Conservation (phyloP, 441 rosid genomes). For the Capsella rubella region DNA sequence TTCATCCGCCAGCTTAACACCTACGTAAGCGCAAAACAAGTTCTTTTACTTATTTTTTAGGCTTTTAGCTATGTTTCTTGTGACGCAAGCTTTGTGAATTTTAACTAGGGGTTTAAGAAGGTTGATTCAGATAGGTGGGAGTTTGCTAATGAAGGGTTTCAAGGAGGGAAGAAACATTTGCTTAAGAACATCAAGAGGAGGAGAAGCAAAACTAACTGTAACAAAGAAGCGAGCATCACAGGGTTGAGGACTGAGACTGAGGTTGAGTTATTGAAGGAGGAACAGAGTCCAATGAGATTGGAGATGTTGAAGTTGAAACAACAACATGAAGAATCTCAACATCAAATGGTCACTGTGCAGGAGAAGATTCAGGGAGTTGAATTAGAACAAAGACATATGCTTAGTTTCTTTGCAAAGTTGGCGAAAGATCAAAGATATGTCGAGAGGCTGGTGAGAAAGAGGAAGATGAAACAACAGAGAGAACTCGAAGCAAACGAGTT, state of each 20-base stretch:
- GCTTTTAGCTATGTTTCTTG: background rate
- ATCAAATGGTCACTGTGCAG: slow-evolving; percentile 48
- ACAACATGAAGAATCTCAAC: slow-evolving; percentile 53
- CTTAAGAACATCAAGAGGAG: slow-evolving; percentile 77
- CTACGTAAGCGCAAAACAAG: slow-evolving; percentile 47
- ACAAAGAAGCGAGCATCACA: slow-evolving; percentile 25
- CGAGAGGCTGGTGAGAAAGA: slow-evolving; percentile 54
- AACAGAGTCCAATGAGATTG: slow-evolving; percentile 50
- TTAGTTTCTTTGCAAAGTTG: slow-evolving; percentile 57
- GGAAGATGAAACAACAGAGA: slow-evolving; percentile 44
- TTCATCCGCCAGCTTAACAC: slow-evolving; percentile 70
- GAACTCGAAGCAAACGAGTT: slow-evolving; percentile 47
- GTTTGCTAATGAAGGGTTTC: slow-evolving; percentile 72
- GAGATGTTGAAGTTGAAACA: slow-evolving; percentile 57
- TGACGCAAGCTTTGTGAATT: background rate
- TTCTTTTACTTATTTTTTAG: background rate
- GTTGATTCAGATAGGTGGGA: slow-evolving; percentile 78
- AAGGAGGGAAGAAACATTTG: slow-evolving; percentile 68
- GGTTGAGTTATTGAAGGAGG: slow-evolving; percentile 54
- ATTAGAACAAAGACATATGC: slow-evolving; percentile 58
- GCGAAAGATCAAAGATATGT: slow-evolving; percentile 51
- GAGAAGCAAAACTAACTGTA: slow-evolving; percentile 52
- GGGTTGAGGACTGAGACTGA: slow-evolving; percentile 44
- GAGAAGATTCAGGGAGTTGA: slow-evolving; percentile 56
- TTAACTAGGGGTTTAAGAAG: slow-evolving; percentile 72